Evolutionary conservation across 441 rosid genomes (phyloP).

Genomic region (Bocquillonia castaneifolia): DNA sequence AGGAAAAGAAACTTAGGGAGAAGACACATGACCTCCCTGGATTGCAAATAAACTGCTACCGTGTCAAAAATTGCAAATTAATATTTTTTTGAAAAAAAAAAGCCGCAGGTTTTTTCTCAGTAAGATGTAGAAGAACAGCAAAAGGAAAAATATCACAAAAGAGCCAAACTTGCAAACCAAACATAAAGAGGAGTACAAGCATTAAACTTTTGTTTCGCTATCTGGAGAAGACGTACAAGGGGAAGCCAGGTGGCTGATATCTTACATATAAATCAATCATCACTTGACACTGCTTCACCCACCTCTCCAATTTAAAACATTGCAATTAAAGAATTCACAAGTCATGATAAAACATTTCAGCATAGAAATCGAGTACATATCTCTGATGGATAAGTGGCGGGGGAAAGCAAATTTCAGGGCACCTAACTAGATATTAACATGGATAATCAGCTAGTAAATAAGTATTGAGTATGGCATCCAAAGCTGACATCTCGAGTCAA

Average conservation of each 20-base stretch:
- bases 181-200: constrained; percentile 43
- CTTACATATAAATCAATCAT: constrained; percentile 15
- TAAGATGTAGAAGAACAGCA: background rate
- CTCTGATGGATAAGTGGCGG: no score
- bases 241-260: constrained; percentile 33
- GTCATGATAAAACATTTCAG: no score
- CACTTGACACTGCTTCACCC: constrained; percentile 33
- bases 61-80: no score
- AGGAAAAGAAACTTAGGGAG: no score
- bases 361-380: no score
- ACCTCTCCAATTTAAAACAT: constrained; percentile 32
- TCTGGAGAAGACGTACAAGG: constrained; percentile 38
- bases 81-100: no score
- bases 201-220: constrained; percentile 52
- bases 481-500: background rate
- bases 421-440: no score
- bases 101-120: background rate
- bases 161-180: constrained; percentile 72
- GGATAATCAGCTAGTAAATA: no score
- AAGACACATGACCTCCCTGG: no score
- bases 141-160: constrained; percentile 37
- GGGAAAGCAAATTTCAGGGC: no score
- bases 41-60: no score
- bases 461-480: background rate
- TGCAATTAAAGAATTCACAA: no score